Base-by-base conservation (phyloP, 2,329 filamentous ascomycete genomes). In the Tolypocladium guangdongense region DNA sequence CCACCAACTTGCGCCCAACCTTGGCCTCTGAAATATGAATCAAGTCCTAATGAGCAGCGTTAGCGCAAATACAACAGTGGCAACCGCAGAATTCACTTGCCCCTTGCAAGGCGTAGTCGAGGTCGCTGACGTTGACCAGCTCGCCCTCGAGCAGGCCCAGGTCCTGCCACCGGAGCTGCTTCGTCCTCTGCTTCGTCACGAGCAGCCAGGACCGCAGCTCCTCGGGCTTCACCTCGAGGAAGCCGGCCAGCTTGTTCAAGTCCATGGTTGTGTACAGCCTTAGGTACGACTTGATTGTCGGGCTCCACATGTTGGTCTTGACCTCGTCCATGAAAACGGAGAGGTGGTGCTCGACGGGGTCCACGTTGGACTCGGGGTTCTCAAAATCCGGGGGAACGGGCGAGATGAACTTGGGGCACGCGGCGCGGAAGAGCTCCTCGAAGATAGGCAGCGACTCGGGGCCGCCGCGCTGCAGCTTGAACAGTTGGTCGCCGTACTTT, bases 211-310 rank as follows among this genome's bases (percentile, higher is more conserved):
- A 87, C 63, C 93, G 86, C 60, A 99, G 81, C 76, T 95, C 90
- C 72, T 97, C 93, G n/a, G 92, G 87, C 73, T 96, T 86, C 55
- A 96, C 90, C 65, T 97, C 93, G 53, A 99, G 81, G 83, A 99
- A 99, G 56, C 91, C 91, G 57, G 93, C 90, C 57, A 99, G 84
- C 78, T 99, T 99, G 78, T 92, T 93, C 58, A 99, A 80, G 66
- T 99, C 93, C 92, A 99, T 97, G 62, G 93, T 99, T 47, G 93
- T 97, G 83, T 99, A 99, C 54, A 99, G 87, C 70, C 95, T 93
- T 62, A 99, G 83, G 78, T 99, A 99, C 58, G 91, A 96, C 80
- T 95, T 96, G 71, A 99, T 88, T 47, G 91, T 96, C 46, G 93
- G 93, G 71, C 89, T 92, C 84, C 84, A 95, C 83, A 99, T 93